Percentiles rank a stretch among this genome's conserved stretches.
Evolutionary conservation across 164 flowering plant genomes (phyloP).

Genomic region (Stephania cephalantha): DNA sequence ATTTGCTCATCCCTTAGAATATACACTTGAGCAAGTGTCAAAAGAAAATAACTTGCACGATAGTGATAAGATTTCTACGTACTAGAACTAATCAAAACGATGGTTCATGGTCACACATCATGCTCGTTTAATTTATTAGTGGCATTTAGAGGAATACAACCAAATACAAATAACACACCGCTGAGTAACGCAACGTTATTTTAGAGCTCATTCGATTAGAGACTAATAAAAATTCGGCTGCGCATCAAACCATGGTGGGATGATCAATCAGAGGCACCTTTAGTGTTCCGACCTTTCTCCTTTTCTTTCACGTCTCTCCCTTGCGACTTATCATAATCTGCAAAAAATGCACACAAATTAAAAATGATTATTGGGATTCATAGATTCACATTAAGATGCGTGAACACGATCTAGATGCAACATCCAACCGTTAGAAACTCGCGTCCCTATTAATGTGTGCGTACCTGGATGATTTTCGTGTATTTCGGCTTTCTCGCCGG

Average conservation of each 20-base stretch:
- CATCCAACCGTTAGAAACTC: not conserved
- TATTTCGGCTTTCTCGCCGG: constrained; percentile 12
- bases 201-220: not conserved
- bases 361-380: not conserved
- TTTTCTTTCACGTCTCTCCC: constrained; percentile 58
- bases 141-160: too few species aligned
- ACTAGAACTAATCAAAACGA: too few species aligned
- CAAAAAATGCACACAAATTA: not conserved
- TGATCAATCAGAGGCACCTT: not conserved
- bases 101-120: too few species aligned
- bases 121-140: too few species aligned
- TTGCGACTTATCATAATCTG: constrained; percentile 43
- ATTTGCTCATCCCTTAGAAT: too few species aligned
- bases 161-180: too few species aligned
- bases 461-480: constrained; percentile 46
- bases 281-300: constrained; percentile 47
- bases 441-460: not conserved
- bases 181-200: too few species aligned
- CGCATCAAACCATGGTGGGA: not conserved
- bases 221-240: not conserved
- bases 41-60: too few species aligned
- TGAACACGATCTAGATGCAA: not conserved
- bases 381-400: not conserved
- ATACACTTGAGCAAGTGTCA: too few species aligned
- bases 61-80: too few species aligned